Base-by-base conservation (phyloP, 2,329 filamentous ascomycete genomes). In the Parascedosporium putredinis region DNA sequence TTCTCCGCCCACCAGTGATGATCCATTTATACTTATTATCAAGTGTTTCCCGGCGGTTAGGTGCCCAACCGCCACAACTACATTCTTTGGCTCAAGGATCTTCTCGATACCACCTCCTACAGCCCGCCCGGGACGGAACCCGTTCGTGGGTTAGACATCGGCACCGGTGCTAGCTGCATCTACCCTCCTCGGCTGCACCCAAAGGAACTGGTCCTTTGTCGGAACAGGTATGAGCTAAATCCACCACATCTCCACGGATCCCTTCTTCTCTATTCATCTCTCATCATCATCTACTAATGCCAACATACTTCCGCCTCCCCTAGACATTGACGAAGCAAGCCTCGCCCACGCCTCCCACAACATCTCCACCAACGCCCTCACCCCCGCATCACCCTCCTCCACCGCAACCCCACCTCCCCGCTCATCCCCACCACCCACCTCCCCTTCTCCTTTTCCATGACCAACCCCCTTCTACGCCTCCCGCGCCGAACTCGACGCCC, bases 391-490 rank as follows among this genome's bases (percentile, higher is more conserved):
- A 78, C 65, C 3, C 61, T 95, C 0, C 58, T 88, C 0, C 63
- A 74, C 36, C 81, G 80, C 1, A 63, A 68, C 0, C 56, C 69
- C 0, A 60, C 67, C 0, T 77, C 75, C 31, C 57, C 68, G 0
- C 67, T 96, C 2, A 73, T 97, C 5, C 82, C 85, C 0, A 60
- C 88, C 0, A 69, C 80, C 34, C 71, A 72, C 0, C 60, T 82
- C 1, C 60, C 54, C 3, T 71, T 95, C 40, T 83, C 91, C 61
- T 96, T 97, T 62, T 81, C 79, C 52, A 94, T 97, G 81, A 91
- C 85, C 55, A 98, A 98, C 57, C 0, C 93, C 93, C 0, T 98
- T 98, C 67, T 97, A 96, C 69, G 65, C 73, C n/a, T 89, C 86
- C 0, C 68, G 76, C 3, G 66, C 74, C 4, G 88, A 94, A 47